Evolutionary conservation across 1,139 yeast genomes (phyloP), one percentile per base, ranked within the genome.

Genomic region (Saccharomycopsis hybrid): DNA sequence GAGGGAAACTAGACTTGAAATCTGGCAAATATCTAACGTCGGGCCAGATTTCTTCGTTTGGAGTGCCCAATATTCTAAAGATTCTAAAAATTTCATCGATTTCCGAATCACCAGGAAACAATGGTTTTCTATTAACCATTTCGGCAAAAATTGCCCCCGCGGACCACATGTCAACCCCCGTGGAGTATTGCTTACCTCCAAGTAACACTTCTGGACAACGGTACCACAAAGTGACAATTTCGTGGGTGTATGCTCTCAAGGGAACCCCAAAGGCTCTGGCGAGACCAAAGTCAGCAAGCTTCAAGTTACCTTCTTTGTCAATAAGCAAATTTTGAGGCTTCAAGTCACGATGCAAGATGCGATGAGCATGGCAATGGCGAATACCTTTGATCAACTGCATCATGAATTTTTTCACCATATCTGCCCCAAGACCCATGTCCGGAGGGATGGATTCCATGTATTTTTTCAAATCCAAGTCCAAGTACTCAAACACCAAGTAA

Each of bases 121-220:
- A 69, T 7, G 99, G 97, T 66, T 88, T 88, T 56, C 98, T 76
- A 63, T 90, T 88, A 59, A 94, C 92, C 97, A 92, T 90, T 66
- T 92, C 99, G 4, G 97, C 98, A 69, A 94, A 92, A 52, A 92
- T 92, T 67, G 97, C 90, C 27, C 99, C 99, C 53, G 89, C 87
- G 18, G 96, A 87, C 99, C 99, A 92, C 84, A 94, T 89, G 65
- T 92, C 99, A 47, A 92, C 97, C 30, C 97, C 97, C 0, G 97
- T 92, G 47, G 96, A 87, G 67, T 92, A 92, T 66, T 92, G 97
- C 58, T 95, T 88, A 28, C 97, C 97, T 33, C 99, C 99, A 40
- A 92, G 74, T 57, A 92, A 73, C 54, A 92, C 88, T 65, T 92
- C 99, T 1, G 99, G 99, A 0, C 97, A 90, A 58, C 99, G 76